Conservation (phyloP, 2,329 filamentous ascomycete species). For the Xylaria hypoxylon region DNA sequence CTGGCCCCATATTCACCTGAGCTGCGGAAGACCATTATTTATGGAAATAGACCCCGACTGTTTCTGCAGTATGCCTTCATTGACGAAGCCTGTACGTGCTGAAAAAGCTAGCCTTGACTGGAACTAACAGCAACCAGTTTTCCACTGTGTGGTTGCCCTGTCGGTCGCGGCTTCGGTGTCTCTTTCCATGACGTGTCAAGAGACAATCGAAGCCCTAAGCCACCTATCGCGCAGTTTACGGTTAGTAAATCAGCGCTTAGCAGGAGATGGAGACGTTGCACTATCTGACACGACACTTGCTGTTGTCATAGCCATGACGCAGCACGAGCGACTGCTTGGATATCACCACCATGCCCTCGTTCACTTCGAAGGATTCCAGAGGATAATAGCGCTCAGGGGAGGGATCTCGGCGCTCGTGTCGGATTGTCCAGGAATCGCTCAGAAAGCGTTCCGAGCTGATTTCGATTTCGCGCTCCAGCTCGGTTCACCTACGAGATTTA, state of each 20-base stretch:
- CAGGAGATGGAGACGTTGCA: conserved; percentile 33
- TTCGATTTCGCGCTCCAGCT: conserved; percentile 45
- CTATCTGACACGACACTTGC: conserved; percentile 48
- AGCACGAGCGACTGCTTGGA: conserved; percentile 45
- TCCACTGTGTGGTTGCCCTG: conserved; percentile 48
- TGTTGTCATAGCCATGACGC: conserved; percentile 46
- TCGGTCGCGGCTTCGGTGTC: conserved; percentile 27
- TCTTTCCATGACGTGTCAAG: conserved; percentile 21
- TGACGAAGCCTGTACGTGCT: conserved; percentile 50
- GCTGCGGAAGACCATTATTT: conserved; percentile 19
- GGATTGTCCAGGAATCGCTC: conserved; percentile 37
- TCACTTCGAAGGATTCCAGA: conserved; percentile 49
- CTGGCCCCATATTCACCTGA: conserved; percentile 22
- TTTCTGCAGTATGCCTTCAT: conserved; percentile 47
- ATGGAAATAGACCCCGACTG: conserved; percentile 26
- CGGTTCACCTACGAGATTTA: conserved; percentile 40
- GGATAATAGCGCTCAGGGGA: conserved; percentile 50
- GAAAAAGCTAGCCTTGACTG: neutral
- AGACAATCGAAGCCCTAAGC: conserved; percentile 38
- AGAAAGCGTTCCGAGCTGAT: conserved; percentile 46
- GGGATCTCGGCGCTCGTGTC: conserved; percentile 42
- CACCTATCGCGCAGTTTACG: conserved; percentile 47
- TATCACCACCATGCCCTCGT: conserved; percentile 43
- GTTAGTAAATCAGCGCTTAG: conserved; percentile 48
- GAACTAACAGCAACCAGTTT: conserved; percentile 33